Conservation (phyloP, 2,329 filamentous ascomycete species). For the Penicillium sp. region DNA sequence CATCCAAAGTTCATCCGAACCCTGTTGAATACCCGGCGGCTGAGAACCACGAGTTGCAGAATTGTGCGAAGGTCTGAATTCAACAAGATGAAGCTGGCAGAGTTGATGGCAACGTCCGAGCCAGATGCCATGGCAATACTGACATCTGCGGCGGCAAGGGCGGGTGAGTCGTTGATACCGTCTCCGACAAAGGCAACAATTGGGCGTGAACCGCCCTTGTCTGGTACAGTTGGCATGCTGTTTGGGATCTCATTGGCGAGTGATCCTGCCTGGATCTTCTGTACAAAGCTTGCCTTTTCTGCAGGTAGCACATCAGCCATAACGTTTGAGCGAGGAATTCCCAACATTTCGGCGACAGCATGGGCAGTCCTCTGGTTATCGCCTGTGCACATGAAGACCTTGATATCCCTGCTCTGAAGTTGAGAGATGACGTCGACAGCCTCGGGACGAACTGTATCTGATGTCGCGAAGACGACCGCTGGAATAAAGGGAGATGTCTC, state of each 20-base stretch:
- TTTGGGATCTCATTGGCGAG: background rate
- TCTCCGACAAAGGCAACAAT: slow-evolving; percentile 81
- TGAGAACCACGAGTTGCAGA: slow-evolving; percentile 67
- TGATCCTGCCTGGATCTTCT: slow-evolving; percentile 29
- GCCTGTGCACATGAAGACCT: slow-evolving; percentile 88
- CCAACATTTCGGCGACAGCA: slow-evolving; percentile 69
- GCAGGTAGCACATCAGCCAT: slow-evolving; percentile 82
- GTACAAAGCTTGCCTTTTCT: slow-evolving; percentile 56
- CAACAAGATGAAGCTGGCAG: slow-evolving; percentile 74
- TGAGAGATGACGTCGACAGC: slow-evolving; percentile 58
- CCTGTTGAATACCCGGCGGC: slow-evolving; percentile 64
- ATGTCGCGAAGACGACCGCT: slow-evolving; percentile 64
- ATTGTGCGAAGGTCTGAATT: slow-evolving; percentile 64
- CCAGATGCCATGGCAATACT: slow-evolving; percentile 77
- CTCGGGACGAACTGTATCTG: slow-evolving; percentile 74
- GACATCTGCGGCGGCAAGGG: slow-evolving; percentile 71
- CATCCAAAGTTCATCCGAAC: slow-evolving; percentile 82
- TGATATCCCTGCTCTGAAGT: slow-evolving; percentile 59
- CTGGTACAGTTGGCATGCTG: slow-evolving; percentile 6
- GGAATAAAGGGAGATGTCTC: slow-evolving; percentile 40
- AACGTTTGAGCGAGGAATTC: slow-evolving; percentile 67
- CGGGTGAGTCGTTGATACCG: slow-evolving; percentile 80
- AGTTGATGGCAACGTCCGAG: slow-evolving; percentile 75
- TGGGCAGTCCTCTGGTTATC: slow-evolving; percentile 81
- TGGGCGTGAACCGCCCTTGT: slow-evolving; percentile 33